These are phyloP conservation scores for Cyanidioschyzon merolae DNA, from an alignment of 23 red algal species.

Conservation along the genomic window DNA sequence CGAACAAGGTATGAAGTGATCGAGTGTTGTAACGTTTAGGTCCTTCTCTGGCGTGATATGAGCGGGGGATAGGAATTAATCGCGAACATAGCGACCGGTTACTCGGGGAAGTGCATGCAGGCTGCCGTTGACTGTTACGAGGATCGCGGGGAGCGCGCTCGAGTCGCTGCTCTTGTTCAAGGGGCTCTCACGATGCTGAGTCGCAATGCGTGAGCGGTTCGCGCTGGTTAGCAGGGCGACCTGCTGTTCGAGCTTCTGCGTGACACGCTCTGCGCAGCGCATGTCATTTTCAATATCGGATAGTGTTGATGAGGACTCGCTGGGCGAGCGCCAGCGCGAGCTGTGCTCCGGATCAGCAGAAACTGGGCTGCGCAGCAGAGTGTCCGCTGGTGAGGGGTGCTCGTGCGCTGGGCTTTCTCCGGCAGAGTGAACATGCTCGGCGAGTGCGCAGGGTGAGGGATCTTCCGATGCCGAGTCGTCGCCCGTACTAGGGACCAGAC, in stretches of 20 bases:
- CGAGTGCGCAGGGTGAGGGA: not conserved
- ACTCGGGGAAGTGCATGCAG: not conserved
- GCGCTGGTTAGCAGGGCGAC: not conserved
- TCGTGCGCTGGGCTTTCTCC: not conserved
- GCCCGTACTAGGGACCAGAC: not conserved
- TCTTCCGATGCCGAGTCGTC: not conserved
- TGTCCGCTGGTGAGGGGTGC: not conserved
- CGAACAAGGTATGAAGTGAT: too few relatives aligned
- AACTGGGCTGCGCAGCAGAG: not conserved
- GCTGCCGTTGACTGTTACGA: constrained; percentile 10
- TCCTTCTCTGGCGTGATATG: too few relatives aligned
- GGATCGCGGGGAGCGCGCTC: not conserved
- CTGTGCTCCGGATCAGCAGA: not conserved
- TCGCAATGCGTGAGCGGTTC: not conserved
- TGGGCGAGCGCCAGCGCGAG: not conserved
- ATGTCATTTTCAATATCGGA: not conserved
- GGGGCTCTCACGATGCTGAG: too few relatives aligned
- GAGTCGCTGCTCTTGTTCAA: not conserved
- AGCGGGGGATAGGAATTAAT: too few relatives aligned
- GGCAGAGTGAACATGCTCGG: not conserved
- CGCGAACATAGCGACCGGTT: not conserved
- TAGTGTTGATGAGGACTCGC: not conserved
- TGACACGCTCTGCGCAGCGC: not conserved
- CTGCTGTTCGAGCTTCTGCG: constrained; percentile 13
- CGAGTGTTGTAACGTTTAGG: too few relatives aligned